phyloP scores from a whole-genome alignment of 148 eudicot species.

The Polygonum aviculare region DNA sequence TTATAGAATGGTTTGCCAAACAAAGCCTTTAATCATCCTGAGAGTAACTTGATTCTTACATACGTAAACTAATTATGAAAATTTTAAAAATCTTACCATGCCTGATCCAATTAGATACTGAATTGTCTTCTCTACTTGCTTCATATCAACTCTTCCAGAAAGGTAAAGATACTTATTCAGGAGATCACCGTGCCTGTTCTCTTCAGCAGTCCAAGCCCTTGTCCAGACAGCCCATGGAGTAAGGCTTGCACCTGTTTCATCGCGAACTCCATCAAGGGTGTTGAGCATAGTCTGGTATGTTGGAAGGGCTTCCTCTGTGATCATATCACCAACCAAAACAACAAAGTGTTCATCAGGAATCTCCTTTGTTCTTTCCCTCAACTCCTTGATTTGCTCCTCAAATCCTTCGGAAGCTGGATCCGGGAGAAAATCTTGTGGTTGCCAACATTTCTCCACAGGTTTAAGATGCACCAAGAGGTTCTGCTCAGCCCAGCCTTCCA shows the following conservation, averaged over 20 bases:
- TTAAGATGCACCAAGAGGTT: conserved; percentile 32
- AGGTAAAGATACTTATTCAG: conserved; percentile 49
- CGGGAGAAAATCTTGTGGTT: conserved; percentile 43
- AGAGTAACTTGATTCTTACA: neutral
- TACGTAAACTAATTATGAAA: neutral
- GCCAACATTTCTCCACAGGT: conserved; percentile 40
- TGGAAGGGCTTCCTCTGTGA: conserved; percentile 49
- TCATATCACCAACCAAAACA: conserved; percentile 45
- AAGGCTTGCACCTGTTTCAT: conserved; percentile 42
- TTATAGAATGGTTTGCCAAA: no score
- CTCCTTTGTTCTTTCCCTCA: conserved; percentile 32
- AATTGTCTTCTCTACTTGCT: conserved; percentile 39
- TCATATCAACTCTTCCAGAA: conserved; percentile 43
- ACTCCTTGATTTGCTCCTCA: conserved; percentile 32
- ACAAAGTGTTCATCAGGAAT: conserved; percentile 37
- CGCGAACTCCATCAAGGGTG: conserved; percentile 40
- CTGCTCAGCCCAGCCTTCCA: conserved; percentile 40
- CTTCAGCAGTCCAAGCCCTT: conserved; percentile 48
- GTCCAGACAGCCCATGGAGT: conserved; percentile 44
- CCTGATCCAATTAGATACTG: conserved; percentile 45
- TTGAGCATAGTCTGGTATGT: conserved; percentile 43
- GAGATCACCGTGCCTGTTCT: conserved; percentile 41
- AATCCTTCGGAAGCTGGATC: conserved; percentile 36
- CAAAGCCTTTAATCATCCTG: no score
- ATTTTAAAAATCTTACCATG: conserved; percentile 27